Conservation (phyloP, 1,139 yeast genomes). For the Blastobotrys persicus region DNA sequence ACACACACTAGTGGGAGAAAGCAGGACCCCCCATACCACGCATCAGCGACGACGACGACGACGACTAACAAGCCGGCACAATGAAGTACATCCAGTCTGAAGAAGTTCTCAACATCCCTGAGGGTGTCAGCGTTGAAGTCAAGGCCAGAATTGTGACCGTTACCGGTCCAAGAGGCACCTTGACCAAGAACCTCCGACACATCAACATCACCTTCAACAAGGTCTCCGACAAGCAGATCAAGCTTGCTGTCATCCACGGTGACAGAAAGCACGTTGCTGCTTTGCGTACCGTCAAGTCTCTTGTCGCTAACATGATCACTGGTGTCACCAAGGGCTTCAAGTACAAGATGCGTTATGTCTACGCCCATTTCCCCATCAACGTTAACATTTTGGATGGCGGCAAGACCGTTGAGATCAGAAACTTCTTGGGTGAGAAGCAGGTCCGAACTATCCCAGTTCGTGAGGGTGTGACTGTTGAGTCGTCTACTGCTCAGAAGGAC, state of each 20-base stretch:
- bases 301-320: conserved; percentile 88
- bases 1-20: background rate
- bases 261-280: conserved; percentile 99
- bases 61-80: conserved; percentile 22
- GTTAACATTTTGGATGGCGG: conserved; percentile 85
- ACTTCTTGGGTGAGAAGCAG: conserved; percentile 98
- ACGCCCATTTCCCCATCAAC: conserved; percentile 99
- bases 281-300: conserved; percentile 96
- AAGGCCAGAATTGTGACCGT: conserved; percentile 90
- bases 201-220: conserved; percentile 89
- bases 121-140: conserved; percentile 87
- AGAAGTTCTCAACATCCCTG: conserved; percentile 89
- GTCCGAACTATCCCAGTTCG: conserved; percentile 81
- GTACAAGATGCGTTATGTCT: conserved; percentile 99
- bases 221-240: conserved; percentile 67
- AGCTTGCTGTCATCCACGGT: conserved; percentile 95
- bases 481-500: conserved; percentile 86
- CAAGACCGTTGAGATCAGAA: conserved; percentile 90
- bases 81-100: conserved; percentile 97
- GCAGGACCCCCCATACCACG: background rate
- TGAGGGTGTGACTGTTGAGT: conserved; percentile 90
- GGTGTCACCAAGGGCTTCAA: conserved; percentile 99
- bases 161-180: conserved; percentile 97
- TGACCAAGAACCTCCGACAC: conserved; percentile 90
- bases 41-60: background rate